These are phyloP conservation scores for Colletotrichum tamarilloi DNA, from an alignment of 2,329 filamentous ascomycete genomes.

Conservation along the genomic window DNA sequence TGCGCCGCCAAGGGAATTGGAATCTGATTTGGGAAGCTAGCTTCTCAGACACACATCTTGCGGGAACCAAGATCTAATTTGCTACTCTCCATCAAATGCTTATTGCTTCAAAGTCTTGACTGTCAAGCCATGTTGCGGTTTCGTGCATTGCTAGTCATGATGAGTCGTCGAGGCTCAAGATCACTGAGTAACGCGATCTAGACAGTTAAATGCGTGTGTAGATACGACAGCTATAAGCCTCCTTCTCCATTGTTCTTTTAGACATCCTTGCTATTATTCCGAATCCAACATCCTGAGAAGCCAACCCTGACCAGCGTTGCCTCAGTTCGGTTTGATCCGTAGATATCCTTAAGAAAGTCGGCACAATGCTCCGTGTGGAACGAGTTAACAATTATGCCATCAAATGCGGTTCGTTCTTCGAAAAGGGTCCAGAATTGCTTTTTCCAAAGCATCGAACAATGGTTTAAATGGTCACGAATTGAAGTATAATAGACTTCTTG, in stretches of 20 bases:
- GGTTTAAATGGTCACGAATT: conserved; percentile 40
- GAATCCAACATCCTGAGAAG: conserved; percentile 15
- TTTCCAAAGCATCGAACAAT: conserved; percentile 42
- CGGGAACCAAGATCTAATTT: too few species aligned
- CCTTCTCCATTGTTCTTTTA: background rate
- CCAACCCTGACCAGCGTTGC: conserved; percentile 21
- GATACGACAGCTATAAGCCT: too few species aligned
- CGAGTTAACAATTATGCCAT: conserved; percentile 37
- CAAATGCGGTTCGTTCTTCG: conserved; percentile 37
- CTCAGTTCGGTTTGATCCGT: conserved; percentile 17
- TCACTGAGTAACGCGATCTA: too few species aligned
- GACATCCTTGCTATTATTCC: background rate
- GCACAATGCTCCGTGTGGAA: conserved; percentile 43
- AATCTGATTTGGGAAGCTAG: too few species aligned
- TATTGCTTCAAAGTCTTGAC: too few species aligned
- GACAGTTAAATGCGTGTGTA: too few species aligned
- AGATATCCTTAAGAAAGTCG: conserved; percentile 24
- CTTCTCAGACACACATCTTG: too few species aligned
- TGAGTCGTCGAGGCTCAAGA: too few species aligned
- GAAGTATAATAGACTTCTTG: conserved; percentile 39
- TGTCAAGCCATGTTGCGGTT: too few species aligned
- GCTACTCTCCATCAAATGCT: too few species aligned
- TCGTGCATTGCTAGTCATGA: too few species aligned
- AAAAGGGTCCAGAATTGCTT: conserved; percentile 42
- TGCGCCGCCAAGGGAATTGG: too few species aligned